Percentiles rank a stretch among this genome's conserved stretches.
These are phyloP conservation scores for Aspergillus kassunensis DNA, from an alignment of 495 filamentous ascomycete genomes.

Conservation along the genomic window DNA sequence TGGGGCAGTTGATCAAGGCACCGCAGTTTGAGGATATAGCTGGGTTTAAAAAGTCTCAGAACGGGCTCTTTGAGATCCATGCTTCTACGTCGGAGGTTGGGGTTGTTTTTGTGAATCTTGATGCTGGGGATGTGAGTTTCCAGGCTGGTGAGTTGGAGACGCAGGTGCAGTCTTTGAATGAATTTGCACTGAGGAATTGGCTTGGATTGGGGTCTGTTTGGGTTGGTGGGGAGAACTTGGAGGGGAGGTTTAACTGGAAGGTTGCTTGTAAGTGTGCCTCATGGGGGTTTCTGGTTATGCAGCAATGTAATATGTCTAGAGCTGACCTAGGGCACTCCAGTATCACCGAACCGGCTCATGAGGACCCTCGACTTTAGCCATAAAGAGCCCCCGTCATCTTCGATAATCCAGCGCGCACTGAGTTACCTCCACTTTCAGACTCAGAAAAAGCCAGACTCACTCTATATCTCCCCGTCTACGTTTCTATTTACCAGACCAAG, in stretches of 20 bases:
- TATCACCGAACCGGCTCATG: too few relatives aligned
- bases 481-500: slow-evolving; percentile 14
- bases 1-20: slow-evolving; percentile 54
- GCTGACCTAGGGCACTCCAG: too few relatives aligned
- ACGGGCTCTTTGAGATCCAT: slow-evolving; percentile 47
- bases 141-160: slow-evolving; percentile 23
- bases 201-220: slow-evolving; percentile 15
- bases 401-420: background rate
- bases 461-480: slow-evolving; percentile 16
- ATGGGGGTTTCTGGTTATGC: too few relatives aligned
- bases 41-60: slow-evolving; percentile 52
- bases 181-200: slow-evolving; percentile 8
- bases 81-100: slow-evolving; percentile 14
- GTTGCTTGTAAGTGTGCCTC: slow-evolving; percentile 19
- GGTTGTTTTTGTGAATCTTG: slow-evolving; percentile 42
- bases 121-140: background rate
- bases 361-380: too few relatives aligned
- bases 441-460: background rate
- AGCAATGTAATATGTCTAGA: too few relatives aligned
- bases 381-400: background rate
- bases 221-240: slow-evolving; percentile 33
- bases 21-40: slow-evolving; percentile 52
- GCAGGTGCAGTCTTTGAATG: slow-evolving; percentile 10
- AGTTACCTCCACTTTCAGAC: background rate
- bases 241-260: slow-evolving; percentile 48